Evolutionary conservation across 768 basidiomycete species (phyloP), one percentile per base, ranked within the genome.

Genomic region (Podaxis sp.): DNA sequence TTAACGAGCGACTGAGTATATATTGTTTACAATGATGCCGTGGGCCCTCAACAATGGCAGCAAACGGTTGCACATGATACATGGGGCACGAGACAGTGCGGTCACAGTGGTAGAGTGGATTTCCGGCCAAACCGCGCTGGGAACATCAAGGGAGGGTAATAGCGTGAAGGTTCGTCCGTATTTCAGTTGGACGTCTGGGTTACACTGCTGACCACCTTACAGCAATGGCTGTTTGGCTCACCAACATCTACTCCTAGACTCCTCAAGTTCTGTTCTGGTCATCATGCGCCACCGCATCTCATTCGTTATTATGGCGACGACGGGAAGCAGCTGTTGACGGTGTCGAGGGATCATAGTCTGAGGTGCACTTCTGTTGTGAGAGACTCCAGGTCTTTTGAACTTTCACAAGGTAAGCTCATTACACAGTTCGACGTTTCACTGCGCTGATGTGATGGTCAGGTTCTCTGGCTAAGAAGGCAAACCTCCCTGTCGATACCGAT

Each of bases 151-250:
- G 22, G 91, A 90, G 65, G 97, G 98, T 71, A 99, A 99, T 72
- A 92, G 93, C 67, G 83, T 99, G 63, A 98, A 98, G 83, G 96
- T 95, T 22, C 22, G 22, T 22, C 61, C 59, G 73, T 71, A 47
- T 40, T 38, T 47, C 36, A 24, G 5, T 57, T 40, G 22, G 22
- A 17, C 40, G 40, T 41, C 59, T 11, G 29, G 29, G 8, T 2
- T 27, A 3, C 17, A 43, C 41, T 8, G 57, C 46, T 59, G 36
- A 38, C 37, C 5, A 15, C 43, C 59, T 38, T 63, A 37, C 69
- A 98, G 96, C 96, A 99, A 95, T 98, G 96, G 96, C 72, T 96
- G 22, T 96, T 96, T 68, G 97, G 98, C 69, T 92, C 95, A 0
- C 93, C 94, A 0, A 90, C 91, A 0, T 80, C 90, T 1, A 78